Conservation (phyloP, 1,139 yeast genomes). For the Scheffersomyces illinoinensis region DNA sequence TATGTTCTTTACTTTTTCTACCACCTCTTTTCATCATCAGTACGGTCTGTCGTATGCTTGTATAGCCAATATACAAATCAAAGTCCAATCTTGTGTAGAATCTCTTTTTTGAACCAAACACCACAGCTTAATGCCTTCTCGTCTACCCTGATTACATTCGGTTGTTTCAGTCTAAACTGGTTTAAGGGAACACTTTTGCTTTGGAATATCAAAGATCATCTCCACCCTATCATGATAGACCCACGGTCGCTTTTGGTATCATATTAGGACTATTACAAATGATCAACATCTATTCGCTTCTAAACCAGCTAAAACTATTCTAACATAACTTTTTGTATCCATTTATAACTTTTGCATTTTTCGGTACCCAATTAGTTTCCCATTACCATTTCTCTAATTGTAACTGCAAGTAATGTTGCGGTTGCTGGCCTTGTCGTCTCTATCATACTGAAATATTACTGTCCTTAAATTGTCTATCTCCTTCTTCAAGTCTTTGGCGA, state of each 20-base stretch:
- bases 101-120: slow-evolving; percentile 1
- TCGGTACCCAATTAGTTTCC: background rate
- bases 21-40: background rate
- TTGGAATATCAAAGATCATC: slow-evolving; percentile 47
- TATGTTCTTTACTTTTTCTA: background rate
- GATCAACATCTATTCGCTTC: slow-evolving; percentile 32
- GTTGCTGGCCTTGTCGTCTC: background rate
- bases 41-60: background rate
- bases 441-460: background rate
- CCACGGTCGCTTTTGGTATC: slow-evolving; percentile 19
- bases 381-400: background rate
- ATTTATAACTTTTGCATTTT: no score
- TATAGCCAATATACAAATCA: slow-evolving; percentile 5
- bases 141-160: slow-evolving; percentile 54
- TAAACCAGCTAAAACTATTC: background rate
- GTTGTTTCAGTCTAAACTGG: slow-evolving; percentile 54
- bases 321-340: background rate
- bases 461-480: background rate
- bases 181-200: slow-evolving; percentile 50
- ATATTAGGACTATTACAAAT: slow-evolving; percentile 41
- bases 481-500: background rate
- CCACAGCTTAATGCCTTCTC: slow-evolving; percentile 54
- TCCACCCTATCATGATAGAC: slow-evolving; percentile 47
- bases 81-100: slow-evolving; percentile 4
- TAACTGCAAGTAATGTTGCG: background rate